Conservation (phyloP, 257 asterid species). For the Nicotiana undulata region DNA sequence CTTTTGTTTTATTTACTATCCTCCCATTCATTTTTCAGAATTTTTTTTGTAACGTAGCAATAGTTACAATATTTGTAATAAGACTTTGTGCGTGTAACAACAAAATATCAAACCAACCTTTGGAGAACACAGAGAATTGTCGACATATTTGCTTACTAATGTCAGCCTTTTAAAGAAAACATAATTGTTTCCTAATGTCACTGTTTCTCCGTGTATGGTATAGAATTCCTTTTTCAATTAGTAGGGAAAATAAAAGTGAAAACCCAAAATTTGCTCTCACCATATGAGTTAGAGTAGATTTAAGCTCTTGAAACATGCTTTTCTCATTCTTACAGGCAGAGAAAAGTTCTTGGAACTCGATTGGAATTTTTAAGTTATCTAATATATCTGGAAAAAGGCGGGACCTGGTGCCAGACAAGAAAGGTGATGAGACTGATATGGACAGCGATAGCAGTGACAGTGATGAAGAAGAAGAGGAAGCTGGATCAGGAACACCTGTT, state of each 20-base stretch:
- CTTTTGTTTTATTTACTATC: not conserved
- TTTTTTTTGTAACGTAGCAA: not conserved
- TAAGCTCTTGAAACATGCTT: not conserved
- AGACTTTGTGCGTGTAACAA: too few relatives aligned
- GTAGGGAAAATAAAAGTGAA: not conserved
- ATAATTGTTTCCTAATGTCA: not conserved
- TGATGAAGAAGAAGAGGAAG: constrained; percentile 54
- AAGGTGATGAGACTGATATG: constrained; percentile 54
- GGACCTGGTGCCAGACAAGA: constrained; percentile 50
- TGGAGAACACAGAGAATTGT: too few relatives aligned
- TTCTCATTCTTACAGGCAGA: constrained; percentile 50
- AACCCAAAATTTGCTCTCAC: not conserved
- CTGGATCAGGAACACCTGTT: constrained; percentile 49
- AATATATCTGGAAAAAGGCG: constrained; percentile 87
- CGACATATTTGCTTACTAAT: too few relatives aligned
- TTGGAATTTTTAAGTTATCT: constrained; percentile 63
- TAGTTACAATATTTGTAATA: not conserved
- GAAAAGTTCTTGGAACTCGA: constrained; percentile 56
- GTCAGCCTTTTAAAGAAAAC: too few relatives aligned
- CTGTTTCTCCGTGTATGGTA: not conserved
- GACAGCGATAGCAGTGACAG: constrained; percentile 80
- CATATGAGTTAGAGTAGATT: not conserved
- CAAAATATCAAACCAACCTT: too few relatives aligned
- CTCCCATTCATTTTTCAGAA: not conserved
- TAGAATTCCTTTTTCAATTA: not conserved